Evolutionary conservation across 2,329 filamentous ascomycete species (phyloP), one percentile per base, ranked within the genome.

Genomic region (Aureobasidium sp.): DNA sequence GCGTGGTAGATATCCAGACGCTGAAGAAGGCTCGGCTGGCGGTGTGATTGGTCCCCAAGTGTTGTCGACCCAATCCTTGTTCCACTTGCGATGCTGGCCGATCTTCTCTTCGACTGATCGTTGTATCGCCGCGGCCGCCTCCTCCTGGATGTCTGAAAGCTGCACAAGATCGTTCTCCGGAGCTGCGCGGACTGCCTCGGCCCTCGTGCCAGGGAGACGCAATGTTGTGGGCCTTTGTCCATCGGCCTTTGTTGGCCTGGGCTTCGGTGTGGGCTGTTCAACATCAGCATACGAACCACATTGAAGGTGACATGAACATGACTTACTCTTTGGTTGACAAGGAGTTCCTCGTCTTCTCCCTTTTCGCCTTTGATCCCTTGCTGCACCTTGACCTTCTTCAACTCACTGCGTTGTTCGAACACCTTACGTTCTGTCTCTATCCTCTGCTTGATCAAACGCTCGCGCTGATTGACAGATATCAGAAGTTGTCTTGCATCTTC

Each of bases 61-160:
- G 72, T 92, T 82, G 77, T 97, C 92, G 69, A 95, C 84, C 78
- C 90, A 92, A 71, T 90, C 88, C 69, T 89, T 83, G 76, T 97
- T 97, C 92, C 93, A 97, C 73, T 89, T 87, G 69, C 88, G 85
- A 76, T 97, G 93, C 75, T 94, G 93, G 69, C 88, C 83, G 61
- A 95, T 86, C 75, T 95, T 93, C 69, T 85, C 85, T 74, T 95
- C 90, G 72, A 97, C 90, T 70, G 95, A 91, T 66, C 82, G 82
- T 65, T 88, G 83, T 67, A 97, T 86, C 69, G 89, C 85, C 67
- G 89, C 91, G 68, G 93, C 88, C 74, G 90, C 90, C 74, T 96
- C 90, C 47, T 86, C 85, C 61, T 88, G 82, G 68, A 90, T 84
- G 69, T 96, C 90, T 65, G 88, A 83, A 66, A 97, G 77, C 66